Conservation (phyloP, 495 filamentous ascomycete genomes). For the Penicillium maclennaniae region DNA sequence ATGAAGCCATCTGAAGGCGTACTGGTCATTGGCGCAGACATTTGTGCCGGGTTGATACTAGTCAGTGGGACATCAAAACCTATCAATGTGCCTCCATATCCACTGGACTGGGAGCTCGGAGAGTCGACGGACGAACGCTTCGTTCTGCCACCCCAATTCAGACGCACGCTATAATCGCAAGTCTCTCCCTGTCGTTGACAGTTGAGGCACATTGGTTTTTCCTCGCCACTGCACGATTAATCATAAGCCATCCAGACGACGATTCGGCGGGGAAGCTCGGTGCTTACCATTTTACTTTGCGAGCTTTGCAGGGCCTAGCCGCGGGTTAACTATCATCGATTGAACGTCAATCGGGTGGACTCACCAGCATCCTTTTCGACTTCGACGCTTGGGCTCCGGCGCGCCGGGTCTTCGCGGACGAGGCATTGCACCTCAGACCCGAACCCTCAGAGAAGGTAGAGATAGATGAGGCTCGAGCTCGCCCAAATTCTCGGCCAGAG, state of each 20-base stretch:
- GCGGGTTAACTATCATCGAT: neutral
- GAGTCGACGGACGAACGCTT: constrained; percentile 41
- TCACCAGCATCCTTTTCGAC: constrained; percentile 84
- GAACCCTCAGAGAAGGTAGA: neutral
- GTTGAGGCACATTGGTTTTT: constrained; percentile 72
- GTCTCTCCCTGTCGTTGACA: constrained; percentile 71
- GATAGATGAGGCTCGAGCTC: constrained; percentile 3
- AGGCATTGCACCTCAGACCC: constrained; percentile 50
- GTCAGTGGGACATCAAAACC: constrained; percentile 13
- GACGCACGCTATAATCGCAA: constrained; percentile 81
- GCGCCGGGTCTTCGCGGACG: constrained; percentile 63
- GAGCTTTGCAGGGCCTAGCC: constrained; percentile 73
- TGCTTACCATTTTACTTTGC: constrained; percentile 77
- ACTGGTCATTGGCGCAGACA: constrained; percentile 12
- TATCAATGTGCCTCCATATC: constrained; percentile 22
- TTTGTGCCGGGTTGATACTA: constrained; percentile 8
- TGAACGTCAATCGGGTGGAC: constrained; percentile 18
- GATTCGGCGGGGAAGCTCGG: neutral
- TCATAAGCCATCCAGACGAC: neutral
- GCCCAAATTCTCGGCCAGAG: neutral
- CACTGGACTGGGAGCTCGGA: constrained; percentile 32
- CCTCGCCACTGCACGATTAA: constrained; percentile 55
- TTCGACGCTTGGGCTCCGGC: constrained; percentile 66
- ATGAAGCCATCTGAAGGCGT: constrained; percentile 15
- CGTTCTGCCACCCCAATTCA: constrained; percentile 77